phyloP scores from a whole-genome alignment of 176 grass and related monocot species.

The Lolium perenne region DNA sequence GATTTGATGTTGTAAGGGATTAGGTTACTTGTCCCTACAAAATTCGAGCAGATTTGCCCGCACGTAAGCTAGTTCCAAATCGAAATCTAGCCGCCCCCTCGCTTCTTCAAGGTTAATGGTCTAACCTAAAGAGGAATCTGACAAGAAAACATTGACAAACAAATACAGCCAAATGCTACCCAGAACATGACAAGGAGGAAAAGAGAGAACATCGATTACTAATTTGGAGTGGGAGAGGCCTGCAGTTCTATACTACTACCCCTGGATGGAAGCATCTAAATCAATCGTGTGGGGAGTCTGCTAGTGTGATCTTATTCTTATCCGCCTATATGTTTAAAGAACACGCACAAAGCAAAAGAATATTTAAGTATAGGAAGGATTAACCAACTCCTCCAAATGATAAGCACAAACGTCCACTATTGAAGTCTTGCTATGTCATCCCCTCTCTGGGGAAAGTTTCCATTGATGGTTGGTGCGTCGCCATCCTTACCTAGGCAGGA shows the following conservation, averaged over 20 bases:
- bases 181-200: background rate
- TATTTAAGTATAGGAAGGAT: background rate
- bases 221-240: background rate
- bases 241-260: too few species aligned
- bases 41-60: background rate
- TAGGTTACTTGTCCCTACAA: too few species aligned
- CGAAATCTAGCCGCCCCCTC: background rate
- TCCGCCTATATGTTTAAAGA: background rate
- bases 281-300: background rate
- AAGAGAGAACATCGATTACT: background rate
- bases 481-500: background rate
- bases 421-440: background rate
- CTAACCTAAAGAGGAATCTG: background rate
- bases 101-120: background rate
- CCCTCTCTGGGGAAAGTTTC: background rate
- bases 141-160: background rate
- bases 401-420: constrained; percentile 28
- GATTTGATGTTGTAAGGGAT: too few species aligned
- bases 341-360: background rate
- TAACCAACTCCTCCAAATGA: constrained; percentile 23
- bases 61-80: background rate
- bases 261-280: background rate
- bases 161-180: background rate
- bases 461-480: constrained; percentile 42
- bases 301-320: background rate